Evolutionary conservation across 225 moss, liverwort and hornwort species (phyloP), one percentile per base, ranked within the genome.

Genomic region (Straminergon stramineum): DNA sequence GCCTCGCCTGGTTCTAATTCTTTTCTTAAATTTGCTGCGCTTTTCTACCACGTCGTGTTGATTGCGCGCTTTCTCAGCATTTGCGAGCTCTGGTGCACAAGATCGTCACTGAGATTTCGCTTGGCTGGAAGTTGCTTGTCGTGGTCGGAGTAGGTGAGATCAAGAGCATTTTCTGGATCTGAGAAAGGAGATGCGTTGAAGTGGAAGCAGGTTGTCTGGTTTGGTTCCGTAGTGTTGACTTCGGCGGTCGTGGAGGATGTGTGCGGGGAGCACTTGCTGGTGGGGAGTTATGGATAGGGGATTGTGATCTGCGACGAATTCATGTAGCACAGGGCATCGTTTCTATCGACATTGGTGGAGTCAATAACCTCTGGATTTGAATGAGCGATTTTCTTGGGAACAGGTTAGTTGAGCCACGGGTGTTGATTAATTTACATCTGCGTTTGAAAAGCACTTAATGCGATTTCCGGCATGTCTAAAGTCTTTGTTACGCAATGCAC

Each of bases 121-220:
- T 67, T 85, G 43, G 61, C 75, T 68, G 87, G 73, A 89, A 62
- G 55, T 31, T 73, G 48, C 43, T 57, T n/a, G 68, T 53, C 67
- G 74, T 66, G 58, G 87, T 69, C 31, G 78, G 78, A 88, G 90
- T 85, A 76, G 63, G 86, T 88, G 90, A 73, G 39, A 51, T 82
- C 71, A 28, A 30, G 80, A 84, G 87, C 86, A 61, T 84, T 84
- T 84, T 64, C 43, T 85, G 69, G 89, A 91, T 92, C 91, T 89
- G 76, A 57, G 63, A 18, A 84, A 76, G 62, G 77, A 69, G 82
- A 57, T 85, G 31, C 77, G 64, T 70, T 71, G 87, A 84, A 35
- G 83, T 65, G 83, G 85, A 90, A 79, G 64, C 65, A 48, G 65
- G n/a, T 63, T 77, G 51, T 87, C 65, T 68, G 64, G 27, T 68